Base-by-base conservation (phyloP, 2,329 filamentous ascomycete genomes). In the Botrytis paeoniae region DNA sequence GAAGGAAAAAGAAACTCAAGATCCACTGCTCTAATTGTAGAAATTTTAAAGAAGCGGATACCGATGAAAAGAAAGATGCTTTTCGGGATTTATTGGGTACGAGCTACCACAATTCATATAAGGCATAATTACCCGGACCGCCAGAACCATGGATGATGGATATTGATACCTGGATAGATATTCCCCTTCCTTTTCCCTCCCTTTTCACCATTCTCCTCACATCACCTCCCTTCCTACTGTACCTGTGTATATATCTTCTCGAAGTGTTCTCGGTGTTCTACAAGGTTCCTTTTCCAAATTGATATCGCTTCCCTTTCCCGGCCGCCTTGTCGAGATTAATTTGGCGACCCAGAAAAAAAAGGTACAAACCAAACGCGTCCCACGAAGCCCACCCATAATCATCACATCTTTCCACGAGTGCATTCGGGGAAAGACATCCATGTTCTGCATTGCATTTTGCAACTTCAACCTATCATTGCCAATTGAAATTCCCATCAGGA, bases 251-350 rank as follows among this genome's bases (percentile, higher is more conserved):
- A 63, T 63, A 39, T 29, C 37, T 63, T 63, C 61, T 63, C 39
- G 37, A 63, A 63, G n/a, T 32, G 25, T 43, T 63, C 61, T 41
- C 22, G n/a, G 39, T 64, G 62, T 65, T 65, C 39, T 65, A 48
- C 29, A 20, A 66, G 29, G 32, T 66, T 51, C 45, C 64, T 29
- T 45, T 48, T 35, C 29, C 32, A 35, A 35, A 66, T 14, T 51
- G 32, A 66, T 35, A 43, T 63, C n/a, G n/a, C 43, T 66, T 45
- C 32, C 35, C 39, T 37, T 62, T 57, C 39, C 66, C 66, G 48
- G 39, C 22, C 54, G 69, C 69, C 69, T 29, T 71, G 69, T 71
- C 35, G 59, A 71, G 45, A 71, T 71, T 65, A 71, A 71, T 57
- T 65, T 65, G 39, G 22, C 68, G 51, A 61, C 32, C 68, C 69